Percentiles rank a stretch among this genome's conserved stretches.
phyloP scores from a whole-genome alignment of 805 yeast species.

The Pichia gijzeniarum region DNA sequence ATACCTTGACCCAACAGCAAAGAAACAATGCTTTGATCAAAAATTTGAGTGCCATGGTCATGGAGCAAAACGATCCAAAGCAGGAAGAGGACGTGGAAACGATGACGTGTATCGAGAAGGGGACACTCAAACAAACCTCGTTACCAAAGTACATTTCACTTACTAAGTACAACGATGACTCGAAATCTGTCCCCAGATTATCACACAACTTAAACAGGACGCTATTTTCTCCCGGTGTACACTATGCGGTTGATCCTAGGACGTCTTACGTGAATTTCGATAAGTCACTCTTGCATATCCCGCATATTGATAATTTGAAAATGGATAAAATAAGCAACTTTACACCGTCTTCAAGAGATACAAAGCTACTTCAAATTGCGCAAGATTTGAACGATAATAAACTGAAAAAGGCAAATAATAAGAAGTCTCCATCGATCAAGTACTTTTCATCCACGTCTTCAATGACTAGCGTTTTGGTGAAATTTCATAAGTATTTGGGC shows the following conservation, averaged over 20 bases:
- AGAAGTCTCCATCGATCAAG: constrained; percentile 18
- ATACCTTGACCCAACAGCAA: constrained; percentile 1
- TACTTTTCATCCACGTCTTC: constrained; percentile 84
- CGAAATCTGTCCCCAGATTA: constrained; percentile 42
- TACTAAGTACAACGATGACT: constrained; percentile 11
- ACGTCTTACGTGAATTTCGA: constrained; percentile 67
- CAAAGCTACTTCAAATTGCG: constrained; percentile 43
- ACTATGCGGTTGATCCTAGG: constrained; percentile 70
- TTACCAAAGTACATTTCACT: constrained; percentile 20
- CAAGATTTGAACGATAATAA: constrained; percentile 3
- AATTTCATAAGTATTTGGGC: constrained; percentile 66
- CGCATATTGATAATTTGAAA: constrained; percentile 60
- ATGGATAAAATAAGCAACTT: constrained; percentile 49
- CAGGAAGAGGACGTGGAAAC: not conserved
- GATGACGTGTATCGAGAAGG: constrained; percentile 2
- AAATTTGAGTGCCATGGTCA: not conserved
- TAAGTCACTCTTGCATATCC: constrained; percentile 50
- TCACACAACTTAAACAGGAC: constrained; percentile 66
- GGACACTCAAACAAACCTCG: not conserved
- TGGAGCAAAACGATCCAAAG: not conserved
- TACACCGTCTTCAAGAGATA: constrained; percentile 64
- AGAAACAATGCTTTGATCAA: constrained; percentile 1
- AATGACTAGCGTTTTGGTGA: constrained; percentile 69
- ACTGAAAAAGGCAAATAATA: not conserved
- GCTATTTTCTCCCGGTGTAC: constrained; percentile 76